Evolutionary conservation across 176 grass and related monocot genomes (phyloP).

Genomic region (Puya raimondii): DNA sequence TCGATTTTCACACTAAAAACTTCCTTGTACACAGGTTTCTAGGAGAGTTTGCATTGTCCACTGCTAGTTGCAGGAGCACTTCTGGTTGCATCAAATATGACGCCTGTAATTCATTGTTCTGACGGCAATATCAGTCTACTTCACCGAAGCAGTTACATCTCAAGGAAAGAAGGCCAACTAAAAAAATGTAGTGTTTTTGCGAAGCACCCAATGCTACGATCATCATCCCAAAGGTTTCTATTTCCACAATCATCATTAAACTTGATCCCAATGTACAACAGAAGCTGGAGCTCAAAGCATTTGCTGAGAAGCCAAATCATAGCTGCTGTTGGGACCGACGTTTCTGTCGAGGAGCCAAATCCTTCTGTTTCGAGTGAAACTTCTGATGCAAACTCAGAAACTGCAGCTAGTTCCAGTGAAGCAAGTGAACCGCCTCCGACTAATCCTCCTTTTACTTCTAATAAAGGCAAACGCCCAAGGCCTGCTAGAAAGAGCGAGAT

Average conservation of each 20-base stretch:
- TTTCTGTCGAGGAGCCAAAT: constrained; percentile 50
- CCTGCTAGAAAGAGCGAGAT: constrained; percentile 56
- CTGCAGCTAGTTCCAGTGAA: constrained; percentile 28
- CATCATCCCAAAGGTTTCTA: constrained; percentile 22
- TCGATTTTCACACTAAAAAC: background rate
- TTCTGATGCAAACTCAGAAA: constrained; percentile 35
- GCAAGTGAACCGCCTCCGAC: constrained; percentile 21
- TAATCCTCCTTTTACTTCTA: constrained; percentile 2
- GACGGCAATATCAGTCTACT: constrained; percentile 61
- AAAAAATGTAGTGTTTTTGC: constrained; percentile 39
- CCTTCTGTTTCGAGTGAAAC: constrained; percentile 37
- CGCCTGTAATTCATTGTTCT: constrained; percentile 59
- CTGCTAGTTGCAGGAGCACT: constrained; percentile 6
- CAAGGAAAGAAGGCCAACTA: constrained; percentile 35
- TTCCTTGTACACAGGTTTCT: constrained; percentile 2
- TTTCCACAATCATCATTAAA: constrained; percentile 43
- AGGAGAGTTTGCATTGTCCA: constrained; percentile 12
- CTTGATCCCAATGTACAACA: constrained; percentile 41
- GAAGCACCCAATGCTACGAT: constrained; percentile 30
- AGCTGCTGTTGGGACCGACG: constrained; percentile 49
- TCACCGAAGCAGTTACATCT: constrained; percentile 43
- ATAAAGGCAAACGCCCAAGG: constrained; percentile 36
- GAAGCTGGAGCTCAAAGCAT: constrained; percentile 30
- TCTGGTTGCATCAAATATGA: constrained; percentile 47
- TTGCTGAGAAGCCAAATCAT: constrained; percentile 33